phyloP scores from a whole-genome alignment of 129 eudicot species.

The Tagetes erecta region DNA sequence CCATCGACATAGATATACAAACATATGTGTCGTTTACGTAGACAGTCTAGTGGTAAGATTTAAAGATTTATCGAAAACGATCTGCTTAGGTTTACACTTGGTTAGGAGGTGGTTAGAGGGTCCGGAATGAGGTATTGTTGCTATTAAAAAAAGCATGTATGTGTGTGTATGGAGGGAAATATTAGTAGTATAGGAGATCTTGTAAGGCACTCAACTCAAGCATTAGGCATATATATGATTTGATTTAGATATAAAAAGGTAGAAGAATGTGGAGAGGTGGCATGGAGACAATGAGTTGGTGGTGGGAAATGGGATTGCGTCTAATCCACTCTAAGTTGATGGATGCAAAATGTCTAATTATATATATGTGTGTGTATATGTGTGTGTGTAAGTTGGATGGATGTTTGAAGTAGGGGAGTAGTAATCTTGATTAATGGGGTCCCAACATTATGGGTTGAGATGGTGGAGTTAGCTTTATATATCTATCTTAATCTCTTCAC shows the following conservation, averaged over 20 bases:
- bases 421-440: conserved; percentile 23
- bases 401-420: conserved; percentile 28
- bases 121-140: too few relatives aligned
- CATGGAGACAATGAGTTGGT: conserved; percentile 26
- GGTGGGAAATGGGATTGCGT: conserved; percentile 30
- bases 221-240: background rate
- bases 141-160: background rate
- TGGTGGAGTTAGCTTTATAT: conserved; percentile 17
- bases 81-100: too few relatives aligned
- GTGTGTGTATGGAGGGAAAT: background rate
- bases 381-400: background rate
- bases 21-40: background rate
- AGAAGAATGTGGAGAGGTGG: conserved; percentile 32
- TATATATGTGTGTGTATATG: background rate
- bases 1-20: background rate
- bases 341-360: conserved; percentile 12
- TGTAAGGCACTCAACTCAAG: conserved; percentile 32
- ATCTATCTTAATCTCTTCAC: conserved; percentile 20
- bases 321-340: conserved; percentile 27
- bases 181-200: conserved; percentile 12
- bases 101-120: too few relatives aligned
- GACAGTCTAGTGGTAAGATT: too few relatives aligned
- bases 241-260: background rate
- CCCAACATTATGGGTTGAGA: conserved; percentile 7
- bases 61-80: too few relatives aligned